Base-by-base conservation (phyloP, 768 basidiomycete genomes). In the Glaciozyma martinii region DNA sequence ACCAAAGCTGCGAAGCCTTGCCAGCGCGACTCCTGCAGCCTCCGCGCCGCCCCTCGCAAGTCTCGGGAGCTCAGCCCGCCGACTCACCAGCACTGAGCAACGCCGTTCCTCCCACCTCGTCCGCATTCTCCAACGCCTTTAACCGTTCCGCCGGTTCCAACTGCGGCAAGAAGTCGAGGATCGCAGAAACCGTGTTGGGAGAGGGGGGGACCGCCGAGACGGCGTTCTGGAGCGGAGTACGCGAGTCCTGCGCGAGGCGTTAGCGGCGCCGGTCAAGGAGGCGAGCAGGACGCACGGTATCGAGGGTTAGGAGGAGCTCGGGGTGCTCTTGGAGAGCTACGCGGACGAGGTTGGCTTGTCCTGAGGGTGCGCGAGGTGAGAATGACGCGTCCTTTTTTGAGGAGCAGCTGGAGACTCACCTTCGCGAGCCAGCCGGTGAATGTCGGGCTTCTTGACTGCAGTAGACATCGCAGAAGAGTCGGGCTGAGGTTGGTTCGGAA, bases 191-290 rank as follows among this genome's bases (percentile, higher is more conserved):
- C 2, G 27, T 55, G 8, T 25, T 54, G 5, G 55, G 52, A 5
- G 52, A 43, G 4, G 66, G 62, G 6, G 69, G 69, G 12, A 66
- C 25, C n/a, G 62, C 56, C 13, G 65, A 66, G n/a, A 70, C n/a
- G 27, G 62, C 63, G 53, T 55, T 50, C 54, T 70, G 69, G 1
- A 70, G 54, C 9, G 66, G 65, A 4, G 69, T 70, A 12, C 65
- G 62, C 21, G 46, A 47, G 60, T 70, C 69, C 68, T 69, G 37
- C 19, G 30, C 7, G 27, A 18, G 3, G 30, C n/a, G 21, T 9
- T 12, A 42, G 21, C 40, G n/a, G 37, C 33, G 37, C 18, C 37
- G n/a, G n/a, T 19, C 40, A n/a, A 3, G 23, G 49, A 19, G 32
- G 33, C 19, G 40, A 43, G 33, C n/a, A n/a, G 37, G 16, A 23